Evolutionary conservation across 352 stramenopile species (phyloP), one percentile per base, ranked within the genome.

Genomic region (Phytophthora foliorum): DNA sequence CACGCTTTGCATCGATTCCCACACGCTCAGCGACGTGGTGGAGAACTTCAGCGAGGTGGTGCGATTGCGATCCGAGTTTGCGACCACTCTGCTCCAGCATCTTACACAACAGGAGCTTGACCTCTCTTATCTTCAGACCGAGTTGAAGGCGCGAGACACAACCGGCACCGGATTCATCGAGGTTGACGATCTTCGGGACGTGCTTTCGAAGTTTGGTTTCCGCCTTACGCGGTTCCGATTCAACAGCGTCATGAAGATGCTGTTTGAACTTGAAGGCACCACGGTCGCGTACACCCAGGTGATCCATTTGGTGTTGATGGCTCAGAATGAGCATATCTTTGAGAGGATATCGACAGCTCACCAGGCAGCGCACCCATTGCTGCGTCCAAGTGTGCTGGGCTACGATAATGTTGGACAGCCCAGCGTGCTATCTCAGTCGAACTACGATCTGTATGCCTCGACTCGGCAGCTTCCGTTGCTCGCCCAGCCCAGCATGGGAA

Each of bases 21-120:
- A 64, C 0, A 82, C 84, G 11, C 73, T 92, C 1, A 77, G 75
- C 21, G 67, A 86, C n/a, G 80, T 91, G 27, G 75, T 90, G 41
- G 67, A 77, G 10, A 79, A 90, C 32, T 91, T 92, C 34, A 79
- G 55, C 9, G 82, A 90, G 36, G 80, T 76, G 16, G 72, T 90
- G 10, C 58, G 70, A 16, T 57, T 88, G 4, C 79, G 82, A 17
- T 62, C 80, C 8, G 80, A 87, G 57, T 85, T 90, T n/a, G 77
- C 71, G 14, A 46, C 58, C 10, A 68, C 57, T 13, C 22, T 86
- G 16, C 45, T 55, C 16, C 57, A 58, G 22, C 75, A 62, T 27
- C 14, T 90, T 22, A 42, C 58, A 2, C 31, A 63, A 0, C 19
- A 58, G 2, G 49, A 72, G 0, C 52, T 73, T 6, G 70, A 57